These are phyloP conservation scores for Eimeria brunetti DNA, from an alignment of 169 alveolate genomes.

Conservation along the genomic window DNA sequence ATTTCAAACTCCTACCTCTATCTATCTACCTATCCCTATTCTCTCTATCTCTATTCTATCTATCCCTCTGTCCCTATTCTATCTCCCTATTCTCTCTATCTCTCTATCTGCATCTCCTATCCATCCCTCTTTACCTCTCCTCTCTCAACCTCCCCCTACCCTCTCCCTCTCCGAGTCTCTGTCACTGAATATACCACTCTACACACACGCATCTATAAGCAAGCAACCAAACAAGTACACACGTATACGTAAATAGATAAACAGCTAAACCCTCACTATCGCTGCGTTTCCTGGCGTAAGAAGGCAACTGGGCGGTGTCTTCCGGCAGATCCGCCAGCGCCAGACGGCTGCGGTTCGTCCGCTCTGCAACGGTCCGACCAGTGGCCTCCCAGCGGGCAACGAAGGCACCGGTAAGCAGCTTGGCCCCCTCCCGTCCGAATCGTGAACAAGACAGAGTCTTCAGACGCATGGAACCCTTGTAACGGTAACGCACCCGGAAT, in stretches of 20 bases:
- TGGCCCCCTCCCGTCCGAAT: slow-evolving; percentile 83
- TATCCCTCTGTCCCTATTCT: no score
- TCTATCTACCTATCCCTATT: no score
- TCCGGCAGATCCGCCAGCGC: slow-evolving; percentile 59
- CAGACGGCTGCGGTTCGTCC: slow-evolving; percentile 83
- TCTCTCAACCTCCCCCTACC: no score
- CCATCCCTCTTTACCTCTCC: no score
- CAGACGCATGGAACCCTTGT: slow-evolving; percentile 86
- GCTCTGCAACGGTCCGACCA: slow-evolving; percentile 83
- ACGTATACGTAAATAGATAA: neutral
- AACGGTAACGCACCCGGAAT: slow-evolving; percentile 86
- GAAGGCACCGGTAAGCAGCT: slow-evolving; percentile 83
- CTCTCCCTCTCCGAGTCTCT: no score
- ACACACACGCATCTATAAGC: no score
- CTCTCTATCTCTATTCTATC: no score
- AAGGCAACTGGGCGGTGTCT: slow-evolving; percentile 64
- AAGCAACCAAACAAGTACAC: no score
- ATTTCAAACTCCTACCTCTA: no score
- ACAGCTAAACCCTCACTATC: neutral
- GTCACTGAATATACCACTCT: no score
- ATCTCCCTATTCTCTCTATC: no score
- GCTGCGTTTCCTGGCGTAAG: slow-evolving; percentile 56
- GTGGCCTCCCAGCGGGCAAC: slow-evolving; percentile 84
- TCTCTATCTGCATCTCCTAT: no score
- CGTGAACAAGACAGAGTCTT: slow-evolving; percentile 85